Evolutionary conservation across 1,139 yeast species (phyloP).

Genomic region (Kodamaea suecica): DNA sequence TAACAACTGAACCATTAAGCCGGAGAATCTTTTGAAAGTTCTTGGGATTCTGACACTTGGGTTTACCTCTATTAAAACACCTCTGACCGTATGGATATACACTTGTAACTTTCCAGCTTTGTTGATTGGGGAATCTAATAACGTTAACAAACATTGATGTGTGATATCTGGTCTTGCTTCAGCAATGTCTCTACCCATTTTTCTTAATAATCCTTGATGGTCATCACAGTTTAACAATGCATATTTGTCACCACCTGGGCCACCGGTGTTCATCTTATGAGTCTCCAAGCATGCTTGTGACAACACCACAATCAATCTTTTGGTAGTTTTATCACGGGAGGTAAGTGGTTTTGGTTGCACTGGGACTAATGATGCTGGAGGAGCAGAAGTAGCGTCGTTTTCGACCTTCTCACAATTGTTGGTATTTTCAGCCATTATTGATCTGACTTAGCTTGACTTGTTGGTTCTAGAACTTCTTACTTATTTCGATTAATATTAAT

Average conservation of each 20-base stretch:
- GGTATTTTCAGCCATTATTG: slow-evolving; percentile 7
- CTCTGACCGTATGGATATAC: slow-evolving; percentile 91
- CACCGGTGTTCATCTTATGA: slow-evolving; percentile 73
- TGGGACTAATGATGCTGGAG: slow-evolving; percentile 77
- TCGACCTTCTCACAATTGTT: slow-evolving; percentile 18
- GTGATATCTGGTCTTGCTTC: slow-evolving; percentile 99
- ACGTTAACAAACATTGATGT: slow-evolving; percentile 88
- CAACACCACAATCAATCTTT: slow-evolving; percentile 85
- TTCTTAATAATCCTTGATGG: slow-evolving; percentile 91
- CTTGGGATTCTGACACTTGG: slow-evolving; percentile 97
- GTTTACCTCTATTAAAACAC: slow-evolving; percentile 91
- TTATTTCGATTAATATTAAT: too few relatives aligned
- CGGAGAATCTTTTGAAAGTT: slow-evolving; percentile 95
- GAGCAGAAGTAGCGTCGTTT: slow-evolving; percentile 30
- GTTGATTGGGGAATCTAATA: slow-evolving; percentile 92
- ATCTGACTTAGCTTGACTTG: too few relatives aligned
- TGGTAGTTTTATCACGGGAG: slow-evolving; percentile 78
- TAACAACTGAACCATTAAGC: slow-evolving; percentile 92
- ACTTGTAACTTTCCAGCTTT: slow-evolving; percentile 97
- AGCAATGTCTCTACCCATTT: slow-evolving; percentile 95
- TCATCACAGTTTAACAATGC: slow-evolving; percentile 95
- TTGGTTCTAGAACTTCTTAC: too few relatives aligned
- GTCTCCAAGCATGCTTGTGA: slow-evolving; percentile 96
- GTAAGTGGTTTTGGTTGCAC: slow-evolving; percentile 77
- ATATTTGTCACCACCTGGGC: slow-evolving; percentile 85